These are phyloP conservation scores for Cryptococcus sp. DNA, from an alignment of 1,284 basidiomycete genomes.

Conservation along the genomic window DNA sequence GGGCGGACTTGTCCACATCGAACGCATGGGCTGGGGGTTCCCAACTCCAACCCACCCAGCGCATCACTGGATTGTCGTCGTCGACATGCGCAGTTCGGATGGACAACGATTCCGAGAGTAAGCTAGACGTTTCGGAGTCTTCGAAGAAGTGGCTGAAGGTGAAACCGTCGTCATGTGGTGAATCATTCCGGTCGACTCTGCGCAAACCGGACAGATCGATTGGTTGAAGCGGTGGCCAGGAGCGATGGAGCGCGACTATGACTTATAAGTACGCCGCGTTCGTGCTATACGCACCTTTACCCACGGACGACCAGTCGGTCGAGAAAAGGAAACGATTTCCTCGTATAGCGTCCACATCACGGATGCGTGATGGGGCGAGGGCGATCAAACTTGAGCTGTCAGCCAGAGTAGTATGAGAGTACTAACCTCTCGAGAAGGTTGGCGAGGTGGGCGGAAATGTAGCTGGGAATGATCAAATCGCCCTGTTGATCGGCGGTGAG, in stretches of 20 bases:
- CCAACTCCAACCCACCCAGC: constrained; percentile 22
- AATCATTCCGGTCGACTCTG: neutral
- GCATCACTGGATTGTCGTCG: neutral
- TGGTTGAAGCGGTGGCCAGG: neutral
- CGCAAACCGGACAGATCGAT: constrained; percentile 5
- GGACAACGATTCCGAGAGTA: neutral
- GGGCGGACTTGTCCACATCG: neutral
- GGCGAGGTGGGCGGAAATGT: neutral
- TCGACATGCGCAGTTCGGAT: neutral
- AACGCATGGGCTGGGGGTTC: constrained; percentile 4
- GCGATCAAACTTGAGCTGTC: neutral
- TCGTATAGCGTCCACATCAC: constrained; percentile 6
- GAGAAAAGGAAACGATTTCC: neutral
- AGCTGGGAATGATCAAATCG: constrained; percentile 18
- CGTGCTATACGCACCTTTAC: neutral
- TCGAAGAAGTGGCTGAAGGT: constrained; percentile 16
- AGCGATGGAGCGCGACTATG: neutral
- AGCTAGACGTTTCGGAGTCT: neutral
- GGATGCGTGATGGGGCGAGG: neutral
- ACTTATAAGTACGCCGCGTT: neutral
- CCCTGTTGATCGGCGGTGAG: constrained; percentile 8
- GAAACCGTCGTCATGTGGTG: neutral
- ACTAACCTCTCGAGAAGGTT: neutral
- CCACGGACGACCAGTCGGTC: neutral
- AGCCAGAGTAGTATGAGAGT: neutral